Conservation (phyloP, 352 stramenopile species). For the Pythium apleroticum region DNA sequence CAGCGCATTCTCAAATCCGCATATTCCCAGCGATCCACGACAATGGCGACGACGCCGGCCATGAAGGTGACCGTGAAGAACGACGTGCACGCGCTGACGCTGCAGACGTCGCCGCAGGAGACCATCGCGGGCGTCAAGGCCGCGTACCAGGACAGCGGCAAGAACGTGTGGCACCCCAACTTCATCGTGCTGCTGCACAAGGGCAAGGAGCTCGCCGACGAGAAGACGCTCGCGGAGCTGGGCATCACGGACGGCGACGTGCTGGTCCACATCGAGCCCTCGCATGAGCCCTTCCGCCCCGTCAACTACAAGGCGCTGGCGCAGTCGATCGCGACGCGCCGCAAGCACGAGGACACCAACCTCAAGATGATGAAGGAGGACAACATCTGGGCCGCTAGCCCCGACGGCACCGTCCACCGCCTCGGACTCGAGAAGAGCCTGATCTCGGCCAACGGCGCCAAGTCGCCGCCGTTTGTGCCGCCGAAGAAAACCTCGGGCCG, state of each 20-base stretch:
- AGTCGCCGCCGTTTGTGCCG: slow-evolving; percentile 49
- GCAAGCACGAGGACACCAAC: slow-evolving; percentile 80
- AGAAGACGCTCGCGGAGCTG: slow-evolving; percentile 83
- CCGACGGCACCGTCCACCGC: slow-evolving; percentile 80
- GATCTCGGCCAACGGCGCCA: slow-evolving; percentile 53
- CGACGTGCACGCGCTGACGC: slow-evolving; percentile 59
- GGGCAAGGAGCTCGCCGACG: slow-evolving; percentile 80
- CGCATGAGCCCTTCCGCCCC: slow-evolving; percentile 84
- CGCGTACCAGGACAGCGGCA: slow-evolving; percentile 73
- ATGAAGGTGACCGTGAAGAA: slow-evolving; percentile 86
- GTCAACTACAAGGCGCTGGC: slow-evolving; percentile 86
- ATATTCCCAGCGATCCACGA: slow-evolving; percentile 2
- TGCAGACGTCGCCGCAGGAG: slow-evolving; percentile 70
- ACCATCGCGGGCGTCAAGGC: slow-evolving; percentile 84
- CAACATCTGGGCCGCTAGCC: slow-evolving; percentile 82
- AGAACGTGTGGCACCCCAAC: slow-evolving; percentile 62
- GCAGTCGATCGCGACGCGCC: slow-evolving; percentile 72
- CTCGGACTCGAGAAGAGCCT: slow-evolving; percentile 84
- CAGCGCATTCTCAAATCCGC: not conserved
- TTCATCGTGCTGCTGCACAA: slow-evolving; percentile 87
- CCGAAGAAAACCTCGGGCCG: slow-evolving; percentile 57
- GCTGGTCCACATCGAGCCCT: slow-evolving; percentile 82
- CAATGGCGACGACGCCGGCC: slow-evolving; percentile 28
- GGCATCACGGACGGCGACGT: slow-evolving; percentile 75
- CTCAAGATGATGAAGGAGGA: slow-evolving; percentile 88